Conservation (phyloP, 768 basidiomycete species). For the Leccinum olivaceopallidum region DNA sequence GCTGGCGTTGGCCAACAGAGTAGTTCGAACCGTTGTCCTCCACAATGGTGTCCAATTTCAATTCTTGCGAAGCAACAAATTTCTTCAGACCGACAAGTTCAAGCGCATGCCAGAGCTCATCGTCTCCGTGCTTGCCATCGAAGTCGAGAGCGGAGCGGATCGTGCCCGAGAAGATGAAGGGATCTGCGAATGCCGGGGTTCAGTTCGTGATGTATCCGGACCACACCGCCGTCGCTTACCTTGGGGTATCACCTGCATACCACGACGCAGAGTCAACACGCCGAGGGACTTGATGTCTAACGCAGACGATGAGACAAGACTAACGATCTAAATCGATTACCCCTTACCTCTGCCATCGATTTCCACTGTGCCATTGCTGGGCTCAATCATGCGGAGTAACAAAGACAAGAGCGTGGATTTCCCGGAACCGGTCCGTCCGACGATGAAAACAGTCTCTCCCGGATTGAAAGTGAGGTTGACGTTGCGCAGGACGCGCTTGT, state of each 20-base stretch:
- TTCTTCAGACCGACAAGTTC: conserved; percentile 53
- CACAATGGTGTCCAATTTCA: conserved; percentile 71
- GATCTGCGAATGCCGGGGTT: conserved; percentile 16
- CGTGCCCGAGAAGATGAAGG: conserved; percentile 35
- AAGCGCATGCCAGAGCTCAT: conserved; percentile 42
- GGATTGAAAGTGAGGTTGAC: conserved; percentile 67
- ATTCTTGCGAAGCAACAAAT: conserved; percentile 74
- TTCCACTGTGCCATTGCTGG: conserved; percentile 71
- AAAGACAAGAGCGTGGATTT: conserved; percentile 70
- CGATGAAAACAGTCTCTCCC: conserved; percentile 73
- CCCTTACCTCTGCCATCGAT: conserved; percentile 61
- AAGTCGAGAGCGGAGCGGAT: conserved; percentile 32
- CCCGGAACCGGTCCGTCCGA: conserved; percentile 75
- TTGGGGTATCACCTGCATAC: conserved; percentile 33
- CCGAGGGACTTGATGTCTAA: conserved; percentile 86
- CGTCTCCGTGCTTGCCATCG: conserved; percentile 24
- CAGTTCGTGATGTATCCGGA: background rate
- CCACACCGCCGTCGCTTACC: conserved; percentile 11
- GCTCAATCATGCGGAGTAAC: conserved; percentile 75
- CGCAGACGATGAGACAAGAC: conserved; percentile 49
- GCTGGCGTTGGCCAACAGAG: conserved; percentile 90
- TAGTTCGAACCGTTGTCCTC: conserved; percentile 75
- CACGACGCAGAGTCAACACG: conserved; percentile 29
- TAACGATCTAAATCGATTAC: conserved; percentile 48
- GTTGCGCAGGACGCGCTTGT: conserved; percentile 55